phyloP scores from a whole-genome alignment of 2,329 filamentous ascomycete species.

The Fonsecaea multimorphosa region DNA sequence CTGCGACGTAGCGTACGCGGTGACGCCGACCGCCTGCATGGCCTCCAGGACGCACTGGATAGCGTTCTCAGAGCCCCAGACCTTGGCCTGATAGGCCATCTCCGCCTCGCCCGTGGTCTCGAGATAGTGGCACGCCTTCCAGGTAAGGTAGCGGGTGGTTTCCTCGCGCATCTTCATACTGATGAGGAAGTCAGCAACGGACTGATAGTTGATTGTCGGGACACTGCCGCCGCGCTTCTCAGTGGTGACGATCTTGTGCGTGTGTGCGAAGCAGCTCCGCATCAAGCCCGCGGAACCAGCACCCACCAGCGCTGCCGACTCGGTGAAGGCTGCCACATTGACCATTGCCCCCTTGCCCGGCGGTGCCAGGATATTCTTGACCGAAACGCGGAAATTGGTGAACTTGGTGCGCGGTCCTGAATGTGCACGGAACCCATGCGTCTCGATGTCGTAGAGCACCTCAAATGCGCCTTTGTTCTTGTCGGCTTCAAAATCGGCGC shows the following conservation, averaged over 20 bases:
- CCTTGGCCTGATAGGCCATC: conserved; percentile 57
- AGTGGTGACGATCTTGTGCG: conserved; percentile 56
- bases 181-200: conserved; percentile 59
- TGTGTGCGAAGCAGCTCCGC: conserved; percentile 60
- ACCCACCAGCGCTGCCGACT: conserved; percentile 57
- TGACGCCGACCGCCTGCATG: conserved; percentile 60
- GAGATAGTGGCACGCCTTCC: conserved; percentile 57
- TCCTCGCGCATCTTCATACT: conserved; percentile 60
- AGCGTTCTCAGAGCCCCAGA: conserved; percentile 58
- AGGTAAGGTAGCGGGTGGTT: conserved; percentile 56
- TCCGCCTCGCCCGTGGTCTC: conserved; percentile 55
- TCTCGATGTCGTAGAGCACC: conserved; percentile 54
- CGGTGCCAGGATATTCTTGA: conserved; percentile 51
- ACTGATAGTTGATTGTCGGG: conserved; percentile 56
- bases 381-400: conserved; percentile 55
- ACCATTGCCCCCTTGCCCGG: conserved; percentile 47
- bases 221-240: conserved; percentile 55
- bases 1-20: conserved; percentile 39
- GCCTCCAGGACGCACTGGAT: conserved; percentile 57
- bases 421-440: conserved; percentile 55
- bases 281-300: conserved; percentile 62
- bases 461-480: conserved; percentile 48
- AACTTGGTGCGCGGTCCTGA: conserved; percentile 58
- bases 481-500: conserved; percentile 54
- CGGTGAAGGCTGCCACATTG: conserved; percentile 51